Base-by-base conservation (phyloP, 768 basidiomycete species). In the Auriscalpium microsporum region DNA sequence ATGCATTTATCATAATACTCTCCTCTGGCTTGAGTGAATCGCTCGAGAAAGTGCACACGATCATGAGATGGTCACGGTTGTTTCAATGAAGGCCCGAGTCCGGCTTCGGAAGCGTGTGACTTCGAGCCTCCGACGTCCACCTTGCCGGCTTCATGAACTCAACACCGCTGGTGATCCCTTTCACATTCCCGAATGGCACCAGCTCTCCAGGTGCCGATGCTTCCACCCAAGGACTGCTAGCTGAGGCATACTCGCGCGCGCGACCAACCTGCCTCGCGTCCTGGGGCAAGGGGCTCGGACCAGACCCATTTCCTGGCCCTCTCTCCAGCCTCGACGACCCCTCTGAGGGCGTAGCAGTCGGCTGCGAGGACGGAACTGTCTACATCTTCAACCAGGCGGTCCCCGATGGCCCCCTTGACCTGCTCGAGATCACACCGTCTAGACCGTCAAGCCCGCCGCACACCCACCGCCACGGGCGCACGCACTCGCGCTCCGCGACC, bases 361-460 rank as follows among this genome's bases (percentile, higher is more conserved):
- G 73, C 2, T 73, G 72, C 52, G 58, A 62, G 45, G 73, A 75
- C 44, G 73, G 73, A 28, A 66, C 69, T 8, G 50, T 73, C 34
- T 73, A 66, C 48, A 28, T 75, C 53, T 67, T 74, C 50, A 62
- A 56, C 44, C 58, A 54, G 13, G 51, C 36, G 16, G 28, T 35
- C 13, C 53, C 34, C 23, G n/a, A 50, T 40, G 19, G 35, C 28
- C 46, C 53, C 17, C 16, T 59, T 49, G 50, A 21, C 47, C 13
- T 56, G 8, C 51, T 53, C 48, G 56, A 52, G 11, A 55, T 55
- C 42, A 50, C 50, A 28, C 51, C 14, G 47, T 54, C 51, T 44
- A 38, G 49, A 47, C 28, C 58, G 36, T 49, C 55, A 28, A 55
- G 50, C 45, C 42, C 50, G 35, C 34, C 50, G 28, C 11, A 52